A percentile compares a stretch with the other conserved stretches of the same genome.
phyloP scores from a whole-genome alignment of 2,329 filamentous ascomycete species.

The Fusarium guadeloupense region DNA sequence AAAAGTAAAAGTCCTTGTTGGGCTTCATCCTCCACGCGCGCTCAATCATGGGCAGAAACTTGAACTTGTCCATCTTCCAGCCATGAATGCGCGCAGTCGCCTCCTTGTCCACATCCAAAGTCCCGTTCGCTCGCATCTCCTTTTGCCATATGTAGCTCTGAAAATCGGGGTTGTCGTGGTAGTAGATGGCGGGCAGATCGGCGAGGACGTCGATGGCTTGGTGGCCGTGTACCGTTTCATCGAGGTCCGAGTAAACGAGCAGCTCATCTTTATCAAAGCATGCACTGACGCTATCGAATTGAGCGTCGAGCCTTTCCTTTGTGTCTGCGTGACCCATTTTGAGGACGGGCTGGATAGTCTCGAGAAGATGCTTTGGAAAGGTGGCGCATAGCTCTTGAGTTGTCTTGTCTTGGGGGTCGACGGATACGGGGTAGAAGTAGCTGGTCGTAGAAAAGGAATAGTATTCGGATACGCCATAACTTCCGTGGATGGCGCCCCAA shows the following conservation, averaged over 20 bases:
- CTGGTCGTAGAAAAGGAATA: slow-evolving; percentile 46
- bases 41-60: slow-evolving; percentile 65
- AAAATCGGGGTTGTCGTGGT: slow-evolving; percentile 50
- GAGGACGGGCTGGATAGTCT: slow-evolving; percentile 46
- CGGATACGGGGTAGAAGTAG: slow-evolving; percentile 44
- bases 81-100: slow-evolving; percentile 50
- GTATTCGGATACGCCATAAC: slow-evolving; percentile 39
- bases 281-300: slow-evolving; percentile 62
- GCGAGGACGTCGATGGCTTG: slow-evolving; percentile 57
- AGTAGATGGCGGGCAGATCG: slow-evolving; percentile 54
- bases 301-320: slow-evolving; percentile 48
- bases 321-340: slow-evolving; percentile 48
- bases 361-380: slow-evolving; percentile 46
- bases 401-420: slow-evolving; percentile 40
- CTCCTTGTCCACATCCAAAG: slow-evolving; percentile 45
- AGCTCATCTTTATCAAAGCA: slow-evolving; percentile 55
- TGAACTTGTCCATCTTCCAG: slow-evolving; percentile 66
- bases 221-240: slow-evolving; percentile 55
- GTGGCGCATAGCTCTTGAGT: slow-evolving; percentile 44
- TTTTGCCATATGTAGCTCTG: slow-evolving; percentile 53
- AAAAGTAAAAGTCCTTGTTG: slow-evolving; percentile 63
- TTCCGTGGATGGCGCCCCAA: slow-evolving; percentile 38
- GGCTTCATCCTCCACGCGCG: slow-evolving; percentile 57
- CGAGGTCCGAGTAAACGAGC: slow-evolving; percentile 62
- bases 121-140: slow-evolving; percentile 47